phyloP scores from a whole-genome alignment of 164 flowering plant species.

The Liquidambar formosana region DNA sequence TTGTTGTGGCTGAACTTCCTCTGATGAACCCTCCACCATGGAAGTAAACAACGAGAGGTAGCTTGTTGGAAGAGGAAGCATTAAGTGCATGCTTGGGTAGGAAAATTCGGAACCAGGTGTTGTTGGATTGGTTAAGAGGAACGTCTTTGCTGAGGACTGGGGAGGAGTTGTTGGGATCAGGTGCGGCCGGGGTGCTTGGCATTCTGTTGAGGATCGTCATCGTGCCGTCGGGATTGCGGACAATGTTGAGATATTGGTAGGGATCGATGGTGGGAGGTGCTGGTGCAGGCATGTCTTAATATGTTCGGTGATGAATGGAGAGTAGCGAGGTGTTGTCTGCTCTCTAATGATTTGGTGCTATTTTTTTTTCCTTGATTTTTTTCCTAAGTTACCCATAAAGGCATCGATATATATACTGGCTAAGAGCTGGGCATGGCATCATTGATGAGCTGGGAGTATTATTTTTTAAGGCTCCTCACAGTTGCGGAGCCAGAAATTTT shows the following conservation, averaged over 20 bases:
- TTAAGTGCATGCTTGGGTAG: conserved; percentile 20
- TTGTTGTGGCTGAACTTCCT: conserved; percentile 19
- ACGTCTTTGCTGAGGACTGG: conserved; percentile 27
- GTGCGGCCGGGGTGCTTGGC: conserved; percentile 2
- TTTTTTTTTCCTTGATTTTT: no score
- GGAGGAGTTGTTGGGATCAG: conserved; percentile 3
- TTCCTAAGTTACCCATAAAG: no score
- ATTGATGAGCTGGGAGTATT: no score
- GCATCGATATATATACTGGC: no score
- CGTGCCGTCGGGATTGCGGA: conserved; percentile 18
- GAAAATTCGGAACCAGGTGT: conserved; percentile 43
- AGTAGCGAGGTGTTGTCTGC: no score
- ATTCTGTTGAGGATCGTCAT: neutral
- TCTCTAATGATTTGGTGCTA: no score
- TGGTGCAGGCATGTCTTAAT: neutral
- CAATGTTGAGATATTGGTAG: conserved; percentile 2
- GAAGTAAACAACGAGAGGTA: conserved; percentile 43
- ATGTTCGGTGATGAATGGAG: no score
- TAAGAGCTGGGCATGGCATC: no score
- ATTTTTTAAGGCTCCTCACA: no score
- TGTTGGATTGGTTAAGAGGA: conserved; percentile 19
- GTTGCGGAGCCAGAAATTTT: no score
- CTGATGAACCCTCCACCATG: conserved; percentile 62
- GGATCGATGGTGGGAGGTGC: neutral
- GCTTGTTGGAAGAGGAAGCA: conserved; percentile 11